Percentiles rank a stretch among this genome's conserved stretches.
Evolutionary conservation across 257 asterid species (phyloP).

Genomic region (Pogostemon cablin): DNA sequence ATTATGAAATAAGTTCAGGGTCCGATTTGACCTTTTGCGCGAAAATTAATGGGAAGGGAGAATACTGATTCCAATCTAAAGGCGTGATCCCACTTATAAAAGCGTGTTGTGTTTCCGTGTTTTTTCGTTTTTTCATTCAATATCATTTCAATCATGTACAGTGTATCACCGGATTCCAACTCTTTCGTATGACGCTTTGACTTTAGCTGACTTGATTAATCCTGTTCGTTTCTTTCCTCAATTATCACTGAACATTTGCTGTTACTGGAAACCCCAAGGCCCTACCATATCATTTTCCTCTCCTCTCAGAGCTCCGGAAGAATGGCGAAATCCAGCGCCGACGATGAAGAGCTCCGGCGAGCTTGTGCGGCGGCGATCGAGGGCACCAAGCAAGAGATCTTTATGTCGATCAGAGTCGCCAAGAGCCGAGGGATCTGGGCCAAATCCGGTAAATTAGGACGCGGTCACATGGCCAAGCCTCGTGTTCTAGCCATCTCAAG

Average conservation of each 20-base stretch:
- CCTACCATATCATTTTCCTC: conserved; percentile 19
- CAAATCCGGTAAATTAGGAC: conserved; percentile 81
- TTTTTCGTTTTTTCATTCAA: neutral
- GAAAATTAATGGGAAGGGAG: too few species aligned
- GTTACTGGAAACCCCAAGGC: conserved; percentile 13
- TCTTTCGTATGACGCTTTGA: neutral
- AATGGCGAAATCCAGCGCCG: conserved; percentile 99
- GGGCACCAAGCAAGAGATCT: conserved; percentile 69
- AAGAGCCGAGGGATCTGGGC: conserved; percentile 93
- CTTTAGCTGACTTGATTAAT: conserved; percentile 25
- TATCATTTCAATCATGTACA: neutral
- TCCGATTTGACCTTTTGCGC: too few species aligned
- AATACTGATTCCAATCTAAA: too few species aligned
- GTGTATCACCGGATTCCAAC: neutral
- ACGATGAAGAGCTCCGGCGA: conserved; percentile 89
- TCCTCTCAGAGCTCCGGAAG: conserved; percentile 26
- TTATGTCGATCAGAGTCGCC: conserved; percentile 93
- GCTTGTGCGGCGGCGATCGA: conserved; percentile 94
- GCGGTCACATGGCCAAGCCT: conserved; percentile 97
- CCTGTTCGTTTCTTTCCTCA: conserved; percentile 25
- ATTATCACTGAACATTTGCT: conserved; percentile 18
- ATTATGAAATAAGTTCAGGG: too few species aligned
- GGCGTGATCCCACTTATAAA: too few species aligned
- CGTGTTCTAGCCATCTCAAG: conserved; percentile 96
- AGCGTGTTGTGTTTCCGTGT: neutral